Evolutionary conservation across 306 rosid genomes (phyloP).

Genomic region (Albizia julibrissin): DNA sequence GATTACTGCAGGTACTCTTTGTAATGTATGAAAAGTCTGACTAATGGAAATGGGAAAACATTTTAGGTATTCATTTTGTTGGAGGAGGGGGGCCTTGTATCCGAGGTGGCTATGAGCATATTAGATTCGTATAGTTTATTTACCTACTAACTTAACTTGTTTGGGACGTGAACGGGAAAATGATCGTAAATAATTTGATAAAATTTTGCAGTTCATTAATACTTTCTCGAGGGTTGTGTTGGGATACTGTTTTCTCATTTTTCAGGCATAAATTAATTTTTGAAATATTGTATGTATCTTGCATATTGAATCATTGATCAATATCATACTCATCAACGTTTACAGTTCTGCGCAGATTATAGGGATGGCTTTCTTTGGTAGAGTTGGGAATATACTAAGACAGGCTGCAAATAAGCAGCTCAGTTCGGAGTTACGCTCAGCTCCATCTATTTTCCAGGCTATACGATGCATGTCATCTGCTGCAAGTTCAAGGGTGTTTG

Average conservation of each 20-base stretch:
- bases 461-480: slow-evolving; percentile 65
- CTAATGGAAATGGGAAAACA: not conserved
- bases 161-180: not conserved
- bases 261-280: not conserved
- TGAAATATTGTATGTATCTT: not conserved
- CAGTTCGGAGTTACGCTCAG: slow-evolving; percentile 45
- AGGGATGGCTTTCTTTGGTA: slow-evolving; percentile 80
- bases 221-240: not conserved
- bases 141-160: not conserved
- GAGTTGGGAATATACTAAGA: slow-evolving; percentile 69
- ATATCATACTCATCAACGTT: not conserved
- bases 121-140: not conserved
- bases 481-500: slow-evolving; percentile 64
- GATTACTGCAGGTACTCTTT: not conserved
- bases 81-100: not conserved
- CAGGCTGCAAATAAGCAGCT: slow-evolving; percentile 54
- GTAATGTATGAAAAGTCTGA: slow-evolving; percentile 7
- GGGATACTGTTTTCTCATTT: not conserved
- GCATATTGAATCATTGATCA: not conserved
- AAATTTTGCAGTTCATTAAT: not conserved
- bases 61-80: not conserved
- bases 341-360: slow-evolving; percentile 36
- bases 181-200: not conserved
- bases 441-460: slow-evolving; percentile 59
- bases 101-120: not conserved